Evolutionary conservation across 2,329 filamentous ascomycete genomes (phyloP).

Genomic region (Coniella vitis): DNA sequence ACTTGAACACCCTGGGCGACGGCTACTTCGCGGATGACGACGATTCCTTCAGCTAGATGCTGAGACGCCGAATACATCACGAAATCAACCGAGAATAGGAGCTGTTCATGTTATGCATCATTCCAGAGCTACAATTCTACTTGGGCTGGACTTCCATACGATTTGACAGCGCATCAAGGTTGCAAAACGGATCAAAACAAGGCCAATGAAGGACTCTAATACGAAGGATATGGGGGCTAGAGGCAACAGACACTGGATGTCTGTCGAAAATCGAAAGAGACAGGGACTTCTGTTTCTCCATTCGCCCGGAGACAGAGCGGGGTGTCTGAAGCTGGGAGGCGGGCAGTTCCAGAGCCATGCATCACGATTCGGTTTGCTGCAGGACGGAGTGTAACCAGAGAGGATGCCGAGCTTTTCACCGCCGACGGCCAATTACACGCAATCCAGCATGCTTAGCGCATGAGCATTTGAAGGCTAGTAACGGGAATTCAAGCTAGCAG

Average conservation of each 20-base stretch:
- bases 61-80: constrained; percentile 16
- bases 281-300: constrained; percentile 22
- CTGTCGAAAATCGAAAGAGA: constrained; percentile 24
- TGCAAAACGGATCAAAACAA: constrained; percentile 24
- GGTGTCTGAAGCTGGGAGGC: constrained; percentile 24
- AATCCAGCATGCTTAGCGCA: neutral
- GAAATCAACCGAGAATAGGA: constrained; percentile 11
- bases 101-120: constrained; percentile 14
- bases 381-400: constrained; percentile 22
- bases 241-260: constrained; percentile 37
- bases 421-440: constrained; percentile 1
- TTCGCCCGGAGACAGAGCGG: constrained; percentile 9
- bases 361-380: constrained; percentile 22
- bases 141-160: constrained; percentile 19
- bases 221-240: constrained; percentile 31
- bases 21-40: constrained; percentile 30
- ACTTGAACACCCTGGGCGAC: constrained; percentile 26
- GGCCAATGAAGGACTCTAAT: constrained; percentile 26
- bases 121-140: constrained; percentile 16
- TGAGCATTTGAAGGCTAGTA: neutral
- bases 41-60: constrained; percentile 16
- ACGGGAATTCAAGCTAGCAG: neutral
- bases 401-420: constrained; percentile 18
- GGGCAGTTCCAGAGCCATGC: constrained; percentile 23
- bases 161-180: constrained; percentile 12